Conservation (phyloP, 2,329 filamentous ascomycete species). For the Penicillium decumbens region DNA sequence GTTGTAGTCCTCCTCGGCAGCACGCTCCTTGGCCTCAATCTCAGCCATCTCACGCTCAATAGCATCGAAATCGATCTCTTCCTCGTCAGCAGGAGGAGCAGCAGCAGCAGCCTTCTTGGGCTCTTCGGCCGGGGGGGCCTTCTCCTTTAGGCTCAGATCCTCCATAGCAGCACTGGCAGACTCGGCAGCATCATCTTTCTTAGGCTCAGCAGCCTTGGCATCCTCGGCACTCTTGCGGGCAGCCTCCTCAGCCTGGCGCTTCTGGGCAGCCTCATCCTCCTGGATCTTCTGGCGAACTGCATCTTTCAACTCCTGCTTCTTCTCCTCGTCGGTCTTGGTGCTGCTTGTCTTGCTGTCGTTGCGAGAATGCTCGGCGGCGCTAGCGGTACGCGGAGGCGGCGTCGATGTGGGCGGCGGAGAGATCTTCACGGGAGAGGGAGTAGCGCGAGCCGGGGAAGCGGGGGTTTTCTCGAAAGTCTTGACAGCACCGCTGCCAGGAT, state of each 20-base stretch:
- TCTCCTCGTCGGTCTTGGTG: conserved; percentile 72
- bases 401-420: conserved; percentile 68
- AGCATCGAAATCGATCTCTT: conserved; percentile 46
- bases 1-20: conserved; percentile 48
- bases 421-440: conserved; percentile 54
- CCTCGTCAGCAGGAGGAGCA: conserved; percentile 29
- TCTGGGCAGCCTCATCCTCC: conserved; percentile 54
- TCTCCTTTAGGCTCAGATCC: conserved; percentile 30
- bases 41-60: conserved; percentile 47
- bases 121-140: conserved; percentile 23
- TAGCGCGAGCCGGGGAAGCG: conserved; percentile 54
- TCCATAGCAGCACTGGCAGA: conserved; percentile 32
- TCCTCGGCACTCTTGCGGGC: conserved; percentile 44
- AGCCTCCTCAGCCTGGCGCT: conserved; percentile 46
- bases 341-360: conserved; percentile 60
- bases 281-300: conserved; percentile 49
- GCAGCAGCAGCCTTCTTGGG: conserved; percentile 25
- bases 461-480: conserved; percentile 66
- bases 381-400: conserved; percentile 71
- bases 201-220: conserved; percentile 35
- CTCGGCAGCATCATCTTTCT: conserved; percentile 32
- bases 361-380: conserved; percentile 62
- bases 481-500: conserved; percentile 71
- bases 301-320: conserved; percentile 68
- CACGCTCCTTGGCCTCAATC: conserved; percentile 45